Conservation (phyloP, 345 rosid genomes). For the Euphorbia pulcherrima region DNA sequence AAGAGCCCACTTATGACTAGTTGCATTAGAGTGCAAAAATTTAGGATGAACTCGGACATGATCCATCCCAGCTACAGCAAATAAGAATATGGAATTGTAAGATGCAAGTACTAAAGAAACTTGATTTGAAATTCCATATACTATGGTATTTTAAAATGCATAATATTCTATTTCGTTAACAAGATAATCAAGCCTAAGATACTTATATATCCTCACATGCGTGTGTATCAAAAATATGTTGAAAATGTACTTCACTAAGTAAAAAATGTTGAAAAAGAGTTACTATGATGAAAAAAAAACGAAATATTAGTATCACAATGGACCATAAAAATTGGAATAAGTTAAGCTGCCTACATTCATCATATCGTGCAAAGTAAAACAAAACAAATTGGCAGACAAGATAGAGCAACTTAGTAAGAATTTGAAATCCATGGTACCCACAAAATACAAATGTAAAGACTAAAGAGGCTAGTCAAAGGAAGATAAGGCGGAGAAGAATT, state of each 20-base stretch:
- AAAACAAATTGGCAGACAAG: neutral
- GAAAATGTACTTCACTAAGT: neutral
- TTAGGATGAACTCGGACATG: slow-evolving; percentile 95
- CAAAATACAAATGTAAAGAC: neutral
- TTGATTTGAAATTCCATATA: neutral
- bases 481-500: neutral
- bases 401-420: neutral
- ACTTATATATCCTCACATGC: too few relatives aligned
- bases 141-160: neutral
- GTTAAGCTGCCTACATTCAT: neutral
- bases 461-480: neutral
- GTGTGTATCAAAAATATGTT: neutral
- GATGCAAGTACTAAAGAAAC: neutral
- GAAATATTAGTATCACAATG: neutral
- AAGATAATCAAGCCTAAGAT: neutral
- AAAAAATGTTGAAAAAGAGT: neutral
- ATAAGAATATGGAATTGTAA: neutral
- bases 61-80: slow-evolving; percentile 64
- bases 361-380: neutral
- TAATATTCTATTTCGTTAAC: neutral
- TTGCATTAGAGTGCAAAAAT: slow-evolving; percentile 93
- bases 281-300: neutral
- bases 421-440: neutral
- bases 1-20: slow-evolving; percentile 98
- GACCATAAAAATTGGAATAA: neutral